Evolutionary conservation across 495 filamentous ascomycete genomes (phyloP).

Genomic region (Hypoxylon perforatum): DNA sequence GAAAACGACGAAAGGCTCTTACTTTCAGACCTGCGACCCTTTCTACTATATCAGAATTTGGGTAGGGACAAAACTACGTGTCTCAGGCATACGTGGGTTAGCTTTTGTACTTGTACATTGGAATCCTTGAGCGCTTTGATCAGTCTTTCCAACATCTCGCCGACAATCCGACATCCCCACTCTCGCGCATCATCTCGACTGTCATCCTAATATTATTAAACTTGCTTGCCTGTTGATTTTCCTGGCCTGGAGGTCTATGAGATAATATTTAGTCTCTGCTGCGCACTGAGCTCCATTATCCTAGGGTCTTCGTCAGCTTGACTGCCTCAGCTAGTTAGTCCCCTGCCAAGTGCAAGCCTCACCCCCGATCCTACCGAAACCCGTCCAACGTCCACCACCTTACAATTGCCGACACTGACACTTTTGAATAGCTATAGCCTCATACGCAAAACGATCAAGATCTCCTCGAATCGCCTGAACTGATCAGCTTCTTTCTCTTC

Average conservation of each 20-base stretch:
- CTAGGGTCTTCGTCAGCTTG: neutral
- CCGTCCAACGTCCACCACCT: neutral
- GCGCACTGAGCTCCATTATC: neutral
- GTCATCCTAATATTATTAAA: neutral
- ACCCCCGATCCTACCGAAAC: constrained; percentile 7
- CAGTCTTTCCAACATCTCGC: constrained; percentile 17
- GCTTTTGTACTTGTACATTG: no score
- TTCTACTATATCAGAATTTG: neutral
- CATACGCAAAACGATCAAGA: no score
- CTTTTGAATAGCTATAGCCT: constrained; percentile 1
- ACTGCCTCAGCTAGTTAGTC: neutral
- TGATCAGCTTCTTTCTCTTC: neutral
- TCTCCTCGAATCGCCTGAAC: no score
- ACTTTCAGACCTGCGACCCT: neutral
- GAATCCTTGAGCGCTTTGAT: neutral
- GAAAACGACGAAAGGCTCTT: neutral
- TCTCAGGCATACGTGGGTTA: neutral
- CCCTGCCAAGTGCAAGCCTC: constrained; percentile 2
- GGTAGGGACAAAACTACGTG: neutral
- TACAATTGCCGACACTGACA: constrained; percentile 1
- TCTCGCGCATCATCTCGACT: constrained; percentile 14
- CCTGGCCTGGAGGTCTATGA: neutral
- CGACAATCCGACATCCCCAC: constrained; percentile 38
- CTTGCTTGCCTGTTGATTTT: neutral
- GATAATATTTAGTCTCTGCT: constrained; percentile 3